Conservation (phyloP, 169 alveolate species). For the Neospora caninum region DNA sequence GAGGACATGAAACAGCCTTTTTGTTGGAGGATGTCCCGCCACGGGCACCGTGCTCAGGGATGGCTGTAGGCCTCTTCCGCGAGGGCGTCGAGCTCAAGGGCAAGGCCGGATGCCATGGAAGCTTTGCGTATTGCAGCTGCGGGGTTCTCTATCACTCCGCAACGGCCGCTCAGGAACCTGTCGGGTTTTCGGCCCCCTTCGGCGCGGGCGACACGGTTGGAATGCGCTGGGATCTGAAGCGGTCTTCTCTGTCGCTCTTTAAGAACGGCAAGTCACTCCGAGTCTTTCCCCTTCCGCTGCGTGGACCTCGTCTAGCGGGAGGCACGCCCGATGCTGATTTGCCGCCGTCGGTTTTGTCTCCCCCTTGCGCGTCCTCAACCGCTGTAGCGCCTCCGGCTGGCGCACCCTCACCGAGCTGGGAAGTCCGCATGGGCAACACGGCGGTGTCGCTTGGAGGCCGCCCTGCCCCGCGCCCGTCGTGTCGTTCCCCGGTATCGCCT, state of each 20-base stretch:
- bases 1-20: neutral
- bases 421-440: neutral
- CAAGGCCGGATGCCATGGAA: slow-evolving; percentile 65
- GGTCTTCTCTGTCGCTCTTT: slow-evolving; percentile 58
- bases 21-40: neutral
- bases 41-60: neutral
- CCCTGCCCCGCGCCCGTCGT: too few species aligned
- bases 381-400: neutral
- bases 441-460: too few species aligned
- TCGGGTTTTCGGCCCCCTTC: slow-evolving; percentile 64
- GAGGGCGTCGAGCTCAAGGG: slow-evolving; percentile 67
- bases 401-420: neutral
- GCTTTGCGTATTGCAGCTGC: slow-evolving; percentile 70
- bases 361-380: neutral
- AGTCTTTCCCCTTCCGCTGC: slow-evolving; percentile 25
- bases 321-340: neutral
- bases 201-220: slow-evolving; percentile 72
- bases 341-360: neutral
- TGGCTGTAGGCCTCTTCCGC: slow-evolving; percentile 68
- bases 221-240: slow-evolving; percentile 58
- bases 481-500: too few species aligned
- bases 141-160: slow-evolving; percentile 62
- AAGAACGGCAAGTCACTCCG: slow-evolving; percentile 67
- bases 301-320: neutral
- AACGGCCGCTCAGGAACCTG: slow-evolving; percentile 39